phyloP scores from a whole-genome alignment of 169 alveolate species.

The Eimeria falciformis region DNA sequence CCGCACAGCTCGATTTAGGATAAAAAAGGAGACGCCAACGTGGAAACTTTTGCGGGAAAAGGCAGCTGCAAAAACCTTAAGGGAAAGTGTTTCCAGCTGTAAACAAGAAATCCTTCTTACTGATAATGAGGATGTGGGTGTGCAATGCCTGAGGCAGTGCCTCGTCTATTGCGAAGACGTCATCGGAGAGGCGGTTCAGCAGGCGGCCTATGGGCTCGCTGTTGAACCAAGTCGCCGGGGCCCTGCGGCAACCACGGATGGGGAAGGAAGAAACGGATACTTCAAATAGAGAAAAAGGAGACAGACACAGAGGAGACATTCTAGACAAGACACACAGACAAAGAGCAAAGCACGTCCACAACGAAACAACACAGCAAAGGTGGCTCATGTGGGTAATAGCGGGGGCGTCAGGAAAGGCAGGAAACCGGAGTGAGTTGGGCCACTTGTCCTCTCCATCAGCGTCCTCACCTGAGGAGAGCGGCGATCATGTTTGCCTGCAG shows the following conservation, averaged over 20 bases:
- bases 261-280: too few relatives aligned
- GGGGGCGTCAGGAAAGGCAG: too few relatives aligned
- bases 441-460: too few relatives aligned
- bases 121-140: slow-evolving; percentile 14
- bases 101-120: not conserved
- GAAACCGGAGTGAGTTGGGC: too few relatives aligned
- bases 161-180: slow-evolving; percentile 74
- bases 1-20: not conserved
- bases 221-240: slow-evolving; percentile 47
- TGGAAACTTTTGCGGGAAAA: not conserved
- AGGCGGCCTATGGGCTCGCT: slow-evolving; percentile 81
- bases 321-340: too few relatives aligned
- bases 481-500: slow-evolving; percentile 46
- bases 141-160: slow-evolving; percentile 20
- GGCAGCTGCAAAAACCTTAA: not conserved
- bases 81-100: not conserved
- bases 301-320: too few relatives aligned
- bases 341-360: too few relatives aligned
- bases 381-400: too few relatives aligned
- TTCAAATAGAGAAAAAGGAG: too few relatives aligned
- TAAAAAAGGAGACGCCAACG: not conserved
- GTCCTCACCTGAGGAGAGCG: slow-evolving; percentile 14
- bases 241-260: not conserved
- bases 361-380: too few relatives aligned
- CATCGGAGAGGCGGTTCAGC: slow-evolving; percentile 81